These are phyloP conservation scores for Quercus aquifolioides DNA, from an alignment of 306 rosid genomes.

Conservation along the genomic window DNA sequence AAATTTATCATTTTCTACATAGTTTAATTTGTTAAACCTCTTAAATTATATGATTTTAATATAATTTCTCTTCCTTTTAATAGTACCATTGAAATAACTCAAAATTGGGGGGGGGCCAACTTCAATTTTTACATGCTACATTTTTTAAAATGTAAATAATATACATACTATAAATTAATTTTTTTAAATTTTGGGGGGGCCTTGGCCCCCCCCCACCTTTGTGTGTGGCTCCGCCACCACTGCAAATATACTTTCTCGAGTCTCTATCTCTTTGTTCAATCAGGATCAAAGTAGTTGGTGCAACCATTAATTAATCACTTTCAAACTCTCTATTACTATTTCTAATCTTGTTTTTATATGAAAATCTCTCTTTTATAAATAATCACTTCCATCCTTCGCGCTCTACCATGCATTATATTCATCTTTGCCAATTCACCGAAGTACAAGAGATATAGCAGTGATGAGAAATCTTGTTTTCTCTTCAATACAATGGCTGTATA, in stretches of 20 bases:
- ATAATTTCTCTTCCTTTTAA: too few relatives aligned
- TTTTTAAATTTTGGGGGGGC: too few relatives aligned
- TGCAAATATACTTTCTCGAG: neutral
- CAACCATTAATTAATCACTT: neutral
- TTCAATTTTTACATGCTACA: too few relatives aligned
- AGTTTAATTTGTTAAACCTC: too few relatives aligned
- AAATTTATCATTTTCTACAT: too few relatives aligned
- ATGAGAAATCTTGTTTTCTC: neutral
- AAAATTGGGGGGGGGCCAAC: too few relatives aligned
- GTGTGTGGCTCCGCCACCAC: too few relatives aligned
- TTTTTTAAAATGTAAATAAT: too few relatives aligned
- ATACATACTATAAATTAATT: too few relatives aligned
- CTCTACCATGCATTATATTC: neutral
- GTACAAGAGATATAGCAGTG: neutral
- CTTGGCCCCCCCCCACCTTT: too few relatives aligned
- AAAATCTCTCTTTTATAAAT: neutral
- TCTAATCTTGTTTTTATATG: neutral
- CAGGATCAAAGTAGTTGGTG: neutral
- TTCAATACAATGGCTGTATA: constrained; percentile 3
- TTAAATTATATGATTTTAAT: too few relatives aligned
- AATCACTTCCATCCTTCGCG: neutral
- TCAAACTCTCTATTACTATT: neutral
- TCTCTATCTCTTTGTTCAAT: neutral
- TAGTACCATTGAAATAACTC: too few relatives aligned
- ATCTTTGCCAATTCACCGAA: neutral